These are phyloP conservation scores for Sphaerosporella brunnea DNA, from an alignment of 495 filamentous ascomycete species.

Conservation along the genomic window DNA sequence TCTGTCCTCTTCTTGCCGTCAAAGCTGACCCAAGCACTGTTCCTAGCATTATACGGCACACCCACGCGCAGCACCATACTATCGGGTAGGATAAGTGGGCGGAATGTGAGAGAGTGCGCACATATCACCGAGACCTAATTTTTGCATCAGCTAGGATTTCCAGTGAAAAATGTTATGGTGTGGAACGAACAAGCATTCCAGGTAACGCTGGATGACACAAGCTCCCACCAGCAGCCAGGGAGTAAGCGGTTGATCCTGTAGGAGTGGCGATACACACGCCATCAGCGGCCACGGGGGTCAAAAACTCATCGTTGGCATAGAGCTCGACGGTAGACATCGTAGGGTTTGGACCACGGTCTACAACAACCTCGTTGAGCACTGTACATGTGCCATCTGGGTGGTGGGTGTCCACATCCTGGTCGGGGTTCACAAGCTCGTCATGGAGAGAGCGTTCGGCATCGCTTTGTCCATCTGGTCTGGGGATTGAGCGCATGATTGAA, in stretches of 20 bases:
- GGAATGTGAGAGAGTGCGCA: conserved; percentile 88
- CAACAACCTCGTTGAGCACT: conserved; percentile 92
- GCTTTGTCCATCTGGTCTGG: background rate
- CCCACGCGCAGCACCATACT: conserved; percentile 75
- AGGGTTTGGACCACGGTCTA: conserved; percentile 89
- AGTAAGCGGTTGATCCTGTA: conserved; percentile 88
- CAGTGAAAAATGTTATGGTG: too few species aligned
- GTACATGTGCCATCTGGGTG: conserved; percentile 30
- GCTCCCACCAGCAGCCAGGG: conserved; percentile 83
- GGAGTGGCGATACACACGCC: conserved; percentile 93
- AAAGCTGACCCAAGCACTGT: conserved; percentile 86
- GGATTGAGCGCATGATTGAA: conserved; percentile 20
- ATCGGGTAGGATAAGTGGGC: conserved; percentile 97
- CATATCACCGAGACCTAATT: conserved; percentile 77
- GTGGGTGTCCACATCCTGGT: conserved; percentile 14
- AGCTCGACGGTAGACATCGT: conserved; percentile 45
- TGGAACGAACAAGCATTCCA: conserved; percentile 51
- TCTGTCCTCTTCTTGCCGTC: conserved; percentile 92
- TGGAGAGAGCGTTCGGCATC: conserved; percentile 8
- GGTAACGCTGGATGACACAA: conserved; percentile 95
- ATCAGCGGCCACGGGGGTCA: conserved; percentile 88
- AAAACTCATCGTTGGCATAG: conserved; percentile 77
- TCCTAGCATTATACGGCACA: conserved; percentile 65
- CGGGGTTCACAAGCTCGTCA: conserved; percentile 16
- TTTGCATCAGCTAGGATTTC: too few species aligned